Percentiles rank a stretch among this genome's conserved stretches.
Evolutionary conservation across 257 asterid species (phyloP).

Genomic region (Ballota nigra): DNA sequence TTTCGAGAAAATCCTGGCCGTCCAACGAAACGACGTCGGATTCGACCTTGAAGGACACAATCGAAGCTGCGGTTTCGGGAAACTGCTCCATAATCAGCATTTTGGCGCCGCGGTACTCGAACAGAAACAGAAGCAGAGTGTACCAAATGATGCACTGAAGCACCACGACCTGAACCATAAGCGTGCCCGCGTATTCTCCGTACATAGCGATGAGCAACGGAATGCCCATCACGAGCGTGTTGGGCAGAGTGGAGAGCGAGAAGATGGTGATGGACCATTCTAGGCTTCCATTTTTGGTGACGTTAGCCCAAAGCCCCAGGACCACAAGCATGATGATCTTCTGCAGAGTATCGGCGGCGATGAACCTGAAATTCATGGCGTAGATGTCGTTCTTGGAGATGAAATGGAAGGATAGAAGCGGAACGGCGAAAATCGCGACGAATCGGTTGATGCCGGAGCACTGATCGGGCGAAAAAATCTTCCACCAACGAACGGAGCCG

Average conservation of each 20-base stretch:
- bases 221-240: constrained; percentile 89
- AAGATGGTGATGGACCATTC: constrained; percentile 91
- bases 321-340: constrained; percentile 73
- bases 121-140: constrained; percentile 67
- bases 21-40: constrained; percentile 91
- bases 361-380: constrained; percentile 73
- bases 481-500: constrained; percentile 98
- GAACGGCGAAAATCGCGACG: constrained; percentile 89
- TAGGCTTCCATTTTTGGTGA: constrained; percentile 67
- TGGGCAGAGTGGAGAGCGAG: constrained; percentile 79
- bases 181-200: constrained; percentile 58
- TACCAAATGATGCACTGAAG: constrained; percentile 94
- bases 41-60: constrained; percentile 85
- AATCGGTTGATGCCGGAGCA: constrained; percentile 93
- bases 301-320: constrained; percentile 63
- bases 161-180: constrained; percentile 87
- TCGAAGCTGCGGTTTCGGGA: constrained; percentile 88
- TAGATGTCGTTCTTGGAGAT: constrained; percentile 71
- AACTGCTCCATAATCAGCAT: constrained; percentile 87
- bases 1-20: constrained; percentile 89
- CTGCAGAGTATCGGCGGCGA: constrained; percentile 85
- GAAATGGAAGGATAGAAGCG: constrained; percentile 82
- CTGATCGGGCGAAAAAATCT: constrained; percentile 88
- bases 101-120: constrained; percentile 89
- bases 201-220: constrained; percentile 86